A percentile compares a stretch with the other conserved stretches of the same genome.
Evolutionary conservation across 805 yeast species (phyloP).

Genomic region (Cyberlindnera misumaiensis): DNA sequence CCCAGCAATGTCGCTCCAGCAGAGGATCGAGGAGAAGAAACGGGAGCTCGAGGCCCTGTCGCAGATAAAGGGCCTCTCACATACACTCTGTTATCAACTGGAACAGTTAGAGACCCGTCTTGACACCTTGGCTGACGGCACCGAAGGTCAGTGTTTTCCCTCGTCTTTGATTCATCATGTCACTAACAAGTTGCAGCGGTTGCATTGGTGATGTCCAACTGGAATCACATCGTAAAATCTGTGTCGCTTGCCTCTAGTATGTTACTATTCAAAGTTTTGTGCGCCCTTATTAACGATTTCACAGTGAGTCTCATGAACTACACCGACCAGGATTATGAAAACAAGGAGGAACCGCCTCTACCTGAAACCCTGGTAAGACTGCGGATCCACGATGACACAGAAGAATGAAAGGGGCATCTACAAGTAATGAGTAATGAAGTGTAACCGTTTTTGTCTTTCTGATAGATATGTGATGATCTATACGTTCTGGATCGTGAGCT

Average conservation of each 20-base stretch:
- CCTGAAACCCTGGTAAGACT: constrained; percentile 66
- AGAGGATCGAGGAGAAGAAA: constrained; percentile 34
- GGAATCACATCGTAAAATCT: constrained; percentile 57
- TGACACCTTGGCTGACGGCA: constrained; percentile 42
- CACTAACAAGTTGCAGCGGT: constrained; percentile 32
- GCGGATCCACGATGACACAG: constrained; percentile 35
- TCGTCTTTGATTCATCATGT: neutral
- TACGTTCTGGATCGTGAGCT: constrained; percentile 25
- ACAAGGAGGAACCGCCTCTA: constrained; percentile 35
- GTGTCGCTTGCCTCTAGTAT: constrained; percentile 48
- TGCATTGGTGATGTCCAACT: constrained; percentile 50
- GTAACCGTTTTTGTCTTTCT: constrained; percentile 8
- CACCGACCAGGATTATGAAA: constrained; percentile 24
- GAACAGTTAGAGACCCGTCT: constrained; percentile 43
- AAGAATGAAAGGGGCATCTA: neutral
- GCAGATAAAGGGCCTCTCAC: constrained; percentile 41
- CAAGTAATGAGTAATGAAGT: constrained; percentile 1
- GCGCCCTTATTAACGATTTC: constrained; percentile 5
- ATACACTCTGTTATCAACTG: constrained; percentile 37
- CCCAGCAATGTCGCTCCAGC: constrained; percentile 23
- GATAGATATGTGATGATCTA: constrained; percentile 5
- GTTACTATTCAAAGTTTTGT: constrained; percentile 3
- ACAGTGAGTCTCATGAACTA: constrained; percentile 36
- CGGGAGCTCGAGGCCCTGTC: constrained; percentile 45
- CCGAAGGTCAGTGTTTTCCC: constrained; percentile 30